These are phyloP conservation scores for Tetraselmis chui DNA, from an alignment of 139 green algal species.

Conservation along the genomic window DNA sequence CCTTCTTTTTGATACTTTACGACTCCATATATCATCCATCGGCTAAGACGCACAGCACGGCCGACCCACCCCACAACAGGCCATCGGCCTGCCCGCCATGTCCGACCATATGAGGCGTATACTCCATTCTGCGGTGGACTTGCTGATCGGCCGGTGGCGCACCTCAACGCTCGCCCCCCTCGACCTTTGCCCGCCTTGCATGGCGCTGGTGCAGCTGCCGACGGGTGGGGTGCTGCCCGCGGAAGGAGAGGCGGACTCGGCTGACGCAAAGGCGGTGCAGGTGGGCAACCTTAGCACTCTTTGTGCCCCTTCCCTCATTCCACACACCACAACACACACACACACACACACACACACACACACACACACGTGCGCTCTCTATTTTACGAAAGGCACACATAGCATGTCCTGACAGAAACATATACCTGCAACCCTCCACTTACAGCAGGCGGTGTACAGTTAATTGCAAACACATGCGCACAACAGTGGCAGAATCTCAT, in stretches of 20 bases:
- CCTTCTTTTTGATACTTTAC: too few relatives aligned
- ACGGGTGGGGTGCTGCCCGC: not conserved
- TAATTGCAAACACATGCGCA: too few relatives aligned
- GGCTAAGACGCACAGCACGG: too few relatives aligned
- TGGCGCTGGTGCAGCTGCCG: slow-evolving; percentile 47
- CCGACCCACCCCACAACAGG: slow-evolving; percentile 29
- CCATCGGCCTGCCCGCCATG: slow-evolving; percentile 13
- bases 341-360: too few relatives aligned
- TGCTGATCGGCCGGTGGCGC: slow-evolving; percentile 29
- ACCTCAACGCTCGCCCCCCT: slow-evolving; percentile 31
- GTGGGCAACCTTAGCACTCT: slow-evolving; percentile 12
- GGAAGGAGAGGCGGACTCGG: slow-evolving; percentile 14
- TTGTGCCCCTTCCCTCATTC: not conserved
- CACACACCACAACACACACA: too few relatives aligned
- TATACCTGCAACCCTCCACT: too few relatives aligned
- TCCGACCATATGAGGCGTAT: slow-evolving; percentile 30
- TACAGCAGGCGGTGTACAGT: too few relatives aligned
- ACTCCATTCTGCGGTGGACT: slow-evolving; percentile 26
- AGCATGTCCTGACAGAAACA: too few relatives aligned
- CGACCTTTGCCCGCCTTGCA: slow-evolving; percentile 28
- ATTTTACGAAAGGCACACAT: too few relatives aligned
- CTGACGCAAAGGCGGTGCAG: slow-evolving; percentile 57
- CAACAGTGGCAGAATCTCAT: too few relatives aligned
- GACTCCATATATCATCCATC: too few relatives aligned
- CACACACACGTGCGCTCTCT: too few relatives aligned